phyloP scores from a whole-genome alignment of 805 yeast genomes.

The Sugiyamaella floridensis region DNA sequence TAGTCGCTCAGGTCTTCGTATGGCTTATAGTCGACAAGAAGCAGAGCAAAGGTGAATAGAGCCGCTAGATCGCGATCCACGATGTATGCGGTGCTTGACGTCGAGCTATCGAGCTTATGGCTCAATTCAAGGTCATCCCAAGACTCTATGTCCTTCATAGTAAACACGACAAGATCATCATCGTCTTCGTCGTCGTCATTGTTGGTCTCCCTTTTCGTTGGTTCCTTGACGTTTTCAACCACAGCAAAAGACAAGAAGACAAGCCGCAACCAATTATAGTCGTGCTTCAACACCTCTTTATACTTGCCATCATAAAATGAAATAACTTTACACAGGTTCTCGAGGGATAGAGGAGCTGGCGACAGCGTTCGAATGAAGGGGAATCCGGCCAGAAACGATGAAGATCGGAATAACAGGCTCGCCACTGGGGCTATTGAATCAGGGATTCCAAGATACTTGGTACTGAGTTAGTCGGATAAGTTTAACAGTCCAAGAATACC shows the following conservation, averaged over 20 bases:
- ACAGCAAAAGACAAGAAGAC: constrained; percentile 43
- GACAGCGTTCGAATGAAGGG: constrained; percentile 40
- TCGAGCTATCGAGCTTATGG: constrained; percentile 39
- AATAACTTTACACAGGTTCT: constrained; percentile 40
- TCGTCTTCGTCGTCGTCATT: constrained; percentile 18
- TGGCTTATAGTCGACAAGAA: constrained; percentile 37
- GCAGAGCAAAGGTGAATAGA: constrained; percentile 44
- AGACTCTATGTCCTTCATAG: constrained; percentile 15
- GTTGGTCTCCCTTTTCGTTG: constrained; percentile 10
- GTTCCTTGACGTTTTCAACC: constrained; percentile 5
- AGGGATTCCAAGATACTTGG: constrained; percentile 33
- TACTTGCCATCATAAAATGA: constrained; percentile 41
- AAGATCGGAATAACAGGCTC: constrained; percentile 35
- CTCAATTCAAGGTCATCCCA: constrained; percentile 35
- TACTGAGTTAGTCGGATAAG: constrained; percentile 6
- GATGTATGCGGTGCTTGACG: constrained; percentile 34
- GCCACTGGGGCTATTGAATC: constrained; percentile 27
- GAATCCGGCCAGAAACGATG: constrained; percentile 40
- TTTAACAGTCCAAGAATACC: not conserved
- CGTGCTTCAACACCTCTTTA: constrained; percentile 30
- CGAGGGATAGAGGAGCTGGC: constrained; percentile 31
- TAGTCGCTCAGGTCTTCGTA: constrained; percentile 28
- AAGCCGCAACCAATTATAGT: constrained; percentile 38
- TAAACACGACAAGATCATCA: constrained; percentile 18
- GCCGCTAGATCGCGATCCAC: constrained; percentile 38